Conservation (phyloP, 192 early-diverging fungal genomes). For the Backusella psychrophila region DNA sequence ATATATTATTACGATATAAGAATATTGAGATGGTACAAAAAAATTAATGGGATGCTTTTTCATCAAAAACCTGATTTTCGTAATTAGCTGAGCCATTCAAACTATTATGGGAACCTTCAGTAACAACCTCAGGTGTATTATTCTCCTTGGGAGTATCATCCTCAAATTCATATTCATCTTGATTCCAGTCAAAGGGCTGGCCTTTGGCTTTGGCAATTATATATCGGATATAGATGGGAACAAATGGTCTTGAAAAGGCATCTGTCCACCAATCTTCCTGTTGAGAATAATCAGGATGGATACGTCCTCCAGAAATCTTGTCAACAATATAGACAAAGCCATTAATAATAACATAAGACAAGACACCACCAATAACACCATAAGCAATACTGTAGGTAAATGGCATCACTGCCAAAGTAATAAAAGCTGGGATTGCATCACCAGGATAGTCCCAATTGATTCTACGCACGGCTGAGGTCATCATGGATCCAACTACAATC, state of each 20-base stretch:
- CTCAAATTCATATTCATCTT: constrained; percentile 27
- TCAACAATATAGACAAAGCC: constrained; percentile 52
- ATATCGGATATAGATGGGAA: constrained; percentile 30
- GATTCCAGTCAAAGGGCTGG: constrained; percentile 18
- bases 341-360: constrained; percentile 72
- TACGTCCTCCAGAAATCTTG: constrained; percentile 54
- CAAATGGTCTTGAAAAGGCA: constrained; percentile 19
- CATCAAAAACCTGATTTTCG: neutral
- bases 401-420: constrained; percentile 76
- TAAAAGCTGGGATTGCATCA: constrained; percentile 76
- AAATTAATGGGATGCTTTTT: neutral
- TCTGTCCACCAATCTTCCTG: constrained; percentile 35
- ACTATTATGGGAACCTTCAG: neutral
- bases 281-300: constrained; percentile 36
- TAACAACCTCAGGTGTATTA: neutral
- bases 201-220: constrained; percentile 24
- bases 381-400: constrained; percentile 84
- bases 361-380: constrained; percentile 73
- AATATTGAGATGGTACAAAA: neutral
- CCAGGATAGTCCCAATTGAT: constrained; percentile 83
- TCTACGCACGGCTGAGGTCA: constrained; percentile 62
- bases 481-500: constrained; percentile 78
- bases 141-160: constrained; percentile 6
- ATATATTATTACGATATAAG: neutral
- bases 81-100: neutral